phyloP scores from a whole-genome alignment of 2,329 filamentous ascomycete species.

The Fusarium sp. region DNA sequence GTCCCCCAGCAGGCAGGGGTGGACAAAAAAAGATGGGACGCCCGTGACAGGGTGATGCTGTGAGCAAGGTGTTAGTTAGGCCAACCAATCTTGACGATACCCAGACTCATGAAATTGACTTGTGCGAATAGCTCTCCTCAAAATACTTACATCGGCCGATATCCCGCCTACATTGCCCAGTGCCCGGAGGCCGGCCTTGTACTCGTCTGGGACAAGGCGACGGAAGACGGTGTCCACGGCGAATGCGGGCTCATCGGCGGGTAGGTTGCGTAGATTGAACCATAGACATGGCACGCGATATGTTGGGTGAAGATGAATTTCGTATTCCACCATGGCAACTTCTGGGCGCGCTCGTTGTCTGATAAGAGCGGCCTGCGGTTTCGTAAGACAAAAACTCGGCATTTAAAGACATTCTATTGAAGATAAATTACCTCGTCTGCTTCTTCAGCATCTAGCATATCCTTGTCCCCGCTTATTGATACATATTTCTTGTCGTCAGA shows the following conservation, averaged over 20 bases:
- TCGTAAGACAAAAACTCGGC: conserved; percentile 37
- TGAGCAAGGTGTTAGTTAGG: conserved; percentile 57
- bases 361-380: conserved; percentile 57
- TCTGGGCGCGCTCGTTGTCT: conserved; percentile 51
- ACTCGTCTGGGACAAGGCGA: conserved; percentile 75
- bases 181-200: conserved; percentile 70
- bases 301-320: conserved; percentile 80
- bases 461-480: conserved; percentile 55
- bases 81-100: conserved; percentile 51
- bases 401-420: conserved; percentile 15
- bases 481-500: conserved; percentile 41
- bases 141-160: conserved; percentile 77
- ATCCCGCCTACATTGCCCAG: conserved; percentile 78
- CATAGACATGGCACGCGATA: conserved; percentile 82
- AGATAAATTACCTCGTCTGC: conserved; percentile 63
- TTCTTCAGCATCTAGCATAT: conserved; percentile 66
- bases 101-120: conserved; percentile 51
- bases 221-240: conserved; percentile 78
- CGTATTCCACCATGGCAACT: conserved; percentile 72
- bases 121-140: conserved; percentile 46
- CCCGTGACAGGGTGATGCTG: conserved; percentile 88
- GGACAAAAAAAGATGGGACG: conserved; percentile 86
- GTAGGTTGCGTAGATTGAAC: conserved; percentile 75
- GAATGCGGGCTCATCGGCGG: conserved; percentile 67
- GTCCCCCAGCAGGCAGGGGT: conserved; percentile 90